Evolutionary conservation across 495 filamentous ascomycete genomes (phyloP), one percentile per base, ranked within the genome.

Genomic region (Xylaria scruposa): DNA sequence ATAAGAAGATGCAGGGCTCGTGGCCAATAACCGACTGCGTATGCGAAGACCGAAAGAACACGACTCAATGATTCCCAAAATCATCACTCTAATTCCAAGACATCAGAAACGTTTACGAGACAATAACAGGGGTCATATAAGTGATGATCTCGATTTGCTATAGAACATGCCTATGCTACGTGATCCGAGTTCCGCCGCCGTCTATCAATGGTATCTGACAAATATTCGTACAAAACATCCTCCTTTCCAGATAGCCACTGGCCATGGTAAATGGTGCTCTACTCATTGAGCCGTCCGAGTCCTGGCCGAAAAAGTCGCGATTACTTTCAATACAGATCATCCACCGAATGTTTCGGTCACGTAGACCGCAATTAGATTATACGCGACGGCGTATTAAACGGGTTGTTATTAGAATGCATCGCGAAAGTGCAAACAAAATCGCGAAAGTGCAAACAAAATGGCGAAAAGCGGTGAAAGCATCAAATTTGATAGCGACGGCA

Each of bases 131-230:
- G 24, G 38, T 42, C 10, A 42, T 65, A 65, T 62, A 65, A 8
- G 42, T 21, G 44, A 1, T 24, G 21, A 4, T 49, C 8, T 65
- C 62, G 10, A 65, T 65, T 65, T 44, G 40, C 40, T 47, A 13
- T 44, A 42, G 42, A 65, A 49, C 4, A 64, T 47, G 33, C 47
- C 40, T 47, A 60, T 31, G 19, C 33, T 38, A 36, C 58, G 58
- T 7, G 33, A 40, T 60, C 58, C 31, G 26, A 59, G 31, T 60
- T 31, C 33, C 9, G 31, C 31, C 1, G 31, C 58, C 19, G 38
- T 36, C 4, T n/a, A n/a, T 21, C 29, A 60, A 60, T 0, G 8
- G 13, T n/a, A 24, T 63, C 60, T 63, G 19, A 44, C 60, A 63
- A 13, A 63, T 63, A 38, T 38, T 8, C 8, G 7, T 38, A 63